Evolutionary conservation across 371 early-diverging fungal genomes (phyloP), one percentile per base, ranked within the genome.

Genomic region (Cokeromyces recurvatus): DNA sequence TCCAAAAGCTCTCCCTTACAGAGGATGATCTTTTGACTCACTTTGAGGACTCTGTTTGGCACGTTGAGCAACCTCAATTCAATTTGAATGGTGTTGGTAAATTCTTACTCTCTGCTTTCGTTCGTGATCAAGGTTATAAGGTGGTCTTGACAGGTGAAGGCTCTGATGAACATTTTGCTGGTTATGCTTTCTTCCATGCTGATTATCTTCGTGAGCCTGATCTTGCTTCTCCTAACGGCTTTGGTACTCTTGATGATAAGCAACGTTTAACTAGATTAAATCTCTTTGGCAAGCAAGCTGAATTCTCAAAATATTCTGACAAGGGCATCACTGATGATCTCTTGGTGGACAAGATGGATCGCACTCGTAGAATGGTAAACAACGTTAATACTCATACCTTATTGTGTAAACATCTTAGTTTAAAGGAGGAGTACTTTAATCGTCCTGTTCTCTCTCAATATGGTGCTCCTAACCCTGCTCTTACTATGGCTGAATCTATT

Each of bases 91-190:
- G 32, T 21, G 44, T 43, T 7, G 44, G 44, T 10, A 32, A 21
- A 21, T 49, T 49, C 36, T 24, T 59, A 14, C 31, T 59, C 25
- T 59, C 59, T 10, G 38, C 23, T 23, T 34, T 45, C 36, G 53
- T 48, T 6, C 54, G 54, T 42, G 59, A 59, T 19, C 32, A 44
- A 25, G 82, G 82, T 4, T 67, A 73, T 56, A 62, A 44, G 36
- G 57, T 70, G 0, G 70, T 84, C n/a, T 62, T 74, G 51, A 81
- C 82, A 0, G 85, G 84, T 21, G 82, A 84, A 52, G 82, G 79
- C 0, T 76, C 81, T 0, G 85, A 84, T 40, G 82, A 81, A 39
- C 61, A 81, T 21, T 84, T 82, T 58, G 80, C 76, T 6, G 85
- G 85, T 0, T 82, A 84, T 55, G 47, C 60, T 3, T 79, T 79